Conservation (phyloP, 805 yeast genomes). For the Priceomyces medius region DNA sequence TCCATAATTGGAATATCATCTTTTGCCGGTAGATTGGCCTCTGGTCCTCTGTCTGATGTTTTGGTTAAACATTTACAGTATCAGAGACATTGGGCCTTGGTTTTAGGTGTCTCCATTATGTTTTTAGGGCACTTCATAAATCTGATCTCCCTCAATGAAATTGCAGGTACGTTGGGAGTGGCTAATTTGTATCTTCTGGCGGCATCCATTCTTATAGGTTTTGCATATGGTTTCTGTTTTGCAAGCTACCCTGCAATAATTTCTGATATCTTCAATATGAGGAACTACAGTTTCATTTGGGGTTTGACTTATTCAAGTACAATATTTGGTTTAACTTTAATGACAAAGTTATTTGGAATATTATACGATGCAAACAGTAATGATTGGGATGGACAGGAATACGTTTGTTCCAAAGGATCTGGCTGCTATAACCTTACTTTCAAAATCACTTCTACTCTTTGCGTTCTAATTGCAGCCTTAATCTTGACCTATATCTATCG, state of each 20-base stretch:
- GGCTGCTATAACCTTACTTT: constrained; percentile 28
- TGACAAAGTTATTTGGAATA: constrained; percentile 32
- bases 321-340: constrained; percentile 28
- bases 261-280: constrained; percentile 33
- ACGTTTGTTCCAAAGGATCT: constrained; percentile 28
- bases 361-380: constrained; percentile 27
- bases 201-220: constrained; percentile 29
- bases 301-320: constrained; percentile 34
- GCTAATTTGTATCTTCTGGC: constrained; percentile 21
- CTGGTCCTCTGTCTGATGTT: constrained; percentile 32
- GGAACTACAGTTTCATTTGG: constrained; percentile 33
- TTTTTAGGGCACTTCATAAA: constrained; percentile 26
- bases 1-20: constrained; percentile 30
- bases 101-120: constrained; percentile 29
- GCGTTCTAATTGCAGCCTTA: constrained; percentile 17
- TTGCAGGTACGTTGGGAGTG: constrained; percentile 11
- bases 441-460: constrained; percentile 22
- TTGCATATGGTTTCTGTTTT: constrained; percentile 35
- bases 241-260: constrained; percentile 34
- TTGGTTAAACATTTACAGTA: constrained; percentile 20
- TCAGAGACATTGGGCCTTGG: constrained; percentile 34
- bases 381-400: constrained; percentile 15
- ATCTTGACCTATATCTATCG: constrained; percentile 21
- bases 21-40: constrained; percentile 29
- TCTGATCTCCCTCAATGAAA: constrained; percentile 14